Conservation (phyloP, 139 green algal genomes). For the Coelastrella sp. region DNA sequence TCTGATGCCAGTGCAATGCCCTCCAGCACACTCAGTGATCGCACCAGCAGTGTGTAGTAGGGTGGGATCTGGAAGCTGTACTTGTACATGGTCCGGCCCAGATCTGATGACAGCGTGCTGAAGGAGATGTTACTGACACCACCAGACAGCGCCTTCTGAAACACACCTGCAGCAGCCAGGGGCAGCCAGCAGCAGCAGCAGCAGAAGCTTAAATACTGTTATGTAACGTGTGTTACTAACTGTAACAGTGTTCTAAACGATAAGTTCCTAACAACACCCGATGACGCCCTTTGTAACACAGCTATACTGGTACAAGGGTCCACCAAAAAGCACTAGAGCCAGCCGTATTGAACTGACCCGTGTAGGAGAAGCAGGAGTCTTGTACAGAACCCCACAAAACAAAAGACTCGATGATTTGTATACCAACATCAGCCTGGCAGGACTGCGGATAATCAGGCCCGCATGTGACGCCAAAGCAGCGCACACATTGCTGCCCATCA, state of each 20-base stretch:
- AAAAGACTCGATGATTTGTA: too few species aligned
- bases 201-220: too few species aligned
- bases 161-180: slow-evolving; percentile 78
- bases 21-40: slow-evolving; percentile 89
- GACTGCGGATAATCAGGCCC: too few species aligned
- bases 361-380: background rate
- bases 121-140: slow-evolving; percentile 91
- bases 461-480: too few species aligned
- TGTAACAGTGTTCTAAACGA: too few species aligned
- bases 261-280: too few species aligned
- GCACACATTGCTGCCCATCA: too few species aligned
- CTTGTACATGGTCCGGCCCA: slow-evolving; percentile 89
- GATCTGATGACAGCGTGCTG: slow-evolving; percentile 67
- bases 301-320: background rate
- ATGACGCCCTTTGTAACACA: background rate
- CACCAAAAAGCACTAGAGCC: background rate
- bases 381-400: background rate
- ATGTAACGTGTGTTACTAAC: too few species aligned
- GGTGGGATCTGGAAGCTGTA: slow-evolving; percentile 88
- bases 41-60: slow-evolving; percentile 94
- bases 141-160: slow-evolving; percentile 80
- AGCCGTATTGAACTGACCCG: background rate
- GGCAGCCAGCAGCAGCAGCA: background rate
- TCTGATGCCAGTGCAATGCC: slow-evolving; percentile 91
- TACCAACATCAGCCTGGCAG: too few species aligned